Conservation (phyloP, 2,329 filamentous ascomycete species). For the Fusarium sp. region DNA sequence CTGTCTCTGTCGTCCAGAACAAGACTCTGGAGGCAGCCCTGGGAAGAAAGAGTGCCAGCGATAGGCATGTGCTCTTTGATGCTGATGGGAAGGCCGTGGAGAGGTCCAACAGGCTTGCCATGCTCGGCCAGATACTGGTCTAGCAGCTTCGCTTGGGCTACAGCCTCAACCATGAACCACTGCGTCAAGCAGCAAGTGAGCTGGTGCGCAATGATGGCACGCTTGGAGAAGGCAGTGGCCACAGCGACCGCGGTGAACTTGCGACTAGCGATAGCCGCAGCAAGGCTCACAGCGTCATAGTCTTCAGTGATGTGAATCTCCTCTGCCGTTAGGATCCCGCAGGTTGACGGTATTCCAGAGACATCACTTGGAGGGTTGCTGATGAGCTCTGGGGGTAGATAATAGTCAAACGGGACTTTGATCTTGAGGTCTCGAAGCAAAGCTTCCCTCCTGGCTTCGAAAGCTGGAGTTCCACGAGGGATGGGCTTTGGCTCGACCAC, state of each 20-base stretch:
- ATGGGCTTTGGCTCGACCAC: not conserved
- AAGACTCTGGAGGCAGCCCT: not conserved
- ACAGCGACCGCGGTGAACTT: not conserved
- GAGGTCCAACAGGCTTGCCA: not conserved
- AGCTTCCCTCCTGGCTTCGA: slow-evolving; percentile 35
- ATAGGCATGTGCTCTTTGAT: not conserved
- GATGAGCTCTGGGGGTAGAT: slow-evolving; percentile 42
- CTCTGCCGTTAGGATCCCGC: not conserved
- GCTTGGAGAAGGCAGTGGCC: not conserved
- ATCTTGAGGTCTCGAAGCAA: slow-evolving; percentile 48
- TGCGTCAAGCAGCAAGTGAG: slow-evolving; percentile 2
- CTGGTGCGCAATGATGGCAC: not conserved
- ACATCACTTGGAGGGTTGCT: not conserved
- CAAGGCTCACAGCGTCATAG: not conserved
- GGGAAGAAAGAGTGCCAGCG: not conserved
- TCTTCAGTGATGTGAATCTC: not conserved
- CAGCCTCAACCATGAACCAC: not conserved
- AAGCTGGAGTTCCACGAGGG: slow-evolving; percentile 37
- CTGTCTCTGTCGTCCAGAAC: not conserved
- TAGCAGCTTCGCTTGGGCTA: not conserved
- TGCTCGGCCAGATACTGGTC: not conserved
- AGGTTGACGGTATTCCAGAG: not conserved
- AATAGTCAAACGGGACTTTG: slow-evolving; percentile 47
- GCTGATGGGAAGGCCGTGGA: not conserved
- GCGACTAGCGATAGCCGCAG: not conserved